Conservation (phyloP, 2,329 filamentous ascomycete species). For the Paraphaeosphaeria minitans region DNA sequence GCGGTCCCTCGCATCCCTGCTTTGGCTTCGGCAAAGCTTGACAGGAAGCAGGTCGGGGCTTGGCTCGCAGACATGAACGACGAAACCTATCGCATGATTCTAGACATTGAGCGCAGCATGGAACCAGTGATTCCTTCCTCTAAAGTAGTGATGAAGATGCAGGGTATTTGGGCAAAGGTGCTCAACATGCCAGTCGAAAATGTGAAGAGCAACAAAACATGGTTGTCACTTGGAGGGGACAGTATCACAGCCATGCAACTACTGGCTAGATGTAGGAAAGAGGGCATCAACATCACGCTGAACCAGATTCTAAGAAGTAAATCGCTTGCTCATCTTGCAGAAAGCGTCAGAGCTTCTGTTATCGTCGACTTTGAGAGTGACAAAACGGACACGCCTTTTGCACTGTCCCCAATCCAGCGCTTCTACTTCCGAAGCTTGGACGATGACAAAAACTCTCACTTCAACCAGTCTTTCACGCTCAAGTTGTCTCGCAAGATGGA, state of each 20-base stretch:
- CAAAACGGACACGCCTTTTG: conserved; percentile 42
- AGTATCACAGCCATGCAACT: conserved; percentile 43
- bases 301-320: conserved; percentile 42
- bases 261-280: conserved; percentile 36
- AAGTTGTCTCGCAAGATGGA: conserved; percentile 38
- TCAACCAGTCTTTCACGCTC: conserved; percentile 55
- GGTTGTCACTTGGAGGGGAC: conserved; percentile 42
- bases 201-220: conserved; percentile 33
- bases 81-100: conserved; percentile 46
- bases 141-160: conserved; percentile 25
- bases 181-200: conserved; percentile 44
- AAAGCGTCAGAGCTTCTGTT: conserved; percentile 19
- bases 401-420: conserved; percentile 53
- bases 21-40: conserved; percentile 37
- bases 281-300: conserved; percentile 37
- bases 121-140: conserved; percentile 23
- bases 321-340: conserved; percentile 35
- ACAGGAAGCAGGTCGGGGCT: conserved; percentile 41
- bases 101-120: conserved; percentile 41
- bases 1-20: conserved; percentile 43
- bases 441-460: conserved; percentile 43
- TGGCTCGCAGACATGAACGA: conserved; percentile 55
- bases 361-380: conserved; percentile 21
- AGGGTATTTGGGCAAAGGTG: conserved; percentile 50
- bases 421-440: conserved; percentile 48